Base-by-base conservation (phyloP, 2,329 filamentous ascomycete genomes). In the Curvularia spicifera region DNA sequence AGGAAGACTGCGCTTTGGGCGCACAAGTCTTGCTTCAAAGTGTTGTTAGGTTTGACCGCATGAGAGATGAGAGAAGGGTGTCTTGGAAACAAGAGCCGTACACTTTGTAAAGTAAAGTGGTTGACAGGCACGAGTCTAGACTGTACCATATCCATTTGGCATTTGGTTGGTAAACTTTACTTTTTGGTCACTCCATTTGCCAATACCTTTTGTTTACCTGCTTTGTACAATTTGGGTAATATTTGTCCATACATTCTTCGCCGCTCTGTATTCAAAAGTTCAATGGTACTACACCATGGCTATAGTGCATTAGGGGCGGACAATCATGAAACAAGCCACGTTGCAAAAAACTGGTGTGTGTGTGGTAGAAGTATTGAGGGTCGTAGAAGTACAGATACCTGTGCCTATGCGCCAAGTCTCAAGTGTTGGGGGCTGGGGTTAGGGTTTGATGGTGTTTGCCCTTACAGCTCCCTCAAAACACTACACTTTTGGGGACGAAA, bases 1-100 rank as follows among this genome's bases (percentile, higher is more conserved):
- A 79, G 13, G 78, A 80, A 61, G 78, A 80, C 59, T 82, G 80
- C 72, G 78, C 76, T 22, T 64, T 80, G 51, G 80, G 80, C 0
- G 76, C 79, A 15, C 82, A 85, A 66, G 80, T 83, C 4, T 63
- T 85, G 64, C 65, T 83, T 53, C 80, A 83, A 46, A 79, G 81
- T 44, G 81, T 85, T 52, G 53, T 84, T 51, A 74, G 79, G 40
- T 84, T 80, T 71, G 82, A 84, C 71, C 66, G 74, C 39, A 68
- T 81, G 71, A 76, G 80, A 58, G 76, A 76, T 42, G 66, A 76
- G 61, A 65, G 70, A 42, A 64, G 70, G 53, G 65, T 73, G 9
- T 70, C 63, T 18, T 73, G 71, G 71, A 73, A 73, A 46, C 56
- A 58, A 18, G 56, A 58, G 43, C 71, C 71, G 5, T 73, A 71